Conservation (phyloP, 345 rosid species). For the Physaria fendleri region DNA sequence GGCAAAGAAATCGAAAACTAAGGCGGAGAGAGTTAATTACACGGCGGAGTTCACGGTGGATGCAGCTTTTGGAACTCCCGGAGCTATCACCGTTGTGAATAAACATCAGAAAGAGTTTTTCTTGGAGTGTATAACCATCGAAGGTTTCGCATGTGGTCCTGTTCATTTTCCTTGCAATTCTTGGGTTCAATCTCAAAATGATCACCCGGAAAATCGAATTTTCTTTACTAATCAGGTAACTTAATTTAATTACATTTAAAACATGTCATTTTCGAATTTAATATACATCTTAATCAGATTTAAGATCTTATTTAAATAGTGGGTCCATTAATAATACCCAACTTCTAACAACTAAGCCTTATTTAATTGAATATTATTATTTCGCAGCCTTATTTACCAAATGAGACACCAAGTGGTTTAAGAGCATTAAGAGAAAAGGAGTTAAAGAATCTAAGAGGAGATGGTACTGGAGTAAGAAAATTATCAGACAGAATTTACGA, state of each 20-base stretch:
- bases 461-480: slow-evolving; percentile 62
- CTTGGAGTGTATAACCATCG: slow-evolving; percentile 71
- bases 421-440: slow-evolving; percentile 66
- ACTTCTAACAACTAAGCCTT: neutral
- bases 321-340: slow-evolving; percentile 12
- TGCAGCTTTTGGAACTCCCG: slow-evolving; percentile 70
- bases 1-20: slow-evolving; percentile 68
- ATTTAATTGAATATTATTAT: neutral
- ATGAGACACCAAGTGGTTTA: slow-evolving; percentile 77
- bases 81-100: slow-evolving; percentile 74
- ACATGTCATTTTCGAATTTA: slow-evolving; percentile 5
- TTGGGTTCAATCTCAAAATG: slow-evolving; percentile 79
- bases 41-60: slow-evolving; percentile 76
- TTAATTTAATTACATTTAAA: neutral
- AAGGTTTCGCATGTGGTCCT: slow-evolving; percentile 76
- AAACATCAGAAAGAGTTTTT: slow-evolving; percentile 88
- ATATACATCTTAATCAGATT: slow-evolving; percentile 3
- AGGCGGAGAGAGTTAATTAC: slow-evolving; percentile 81
- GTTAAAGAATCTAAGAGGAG: slow-evolving; percentile 58
- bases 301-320: neutral
- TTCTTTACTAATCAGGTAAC: slow-evolving; percentile 83
- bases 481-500: slow-evolving; percentile 79
- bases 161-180: slow-evolving; percentile 92
- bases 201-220: slow-evolving; percentile 57
- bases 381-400: slow-evolving; percentile 83